Evolutionary conservation across 768 basidiomycete species (phyloP).

Genomic region (Crucibulum laeve): DNA sequence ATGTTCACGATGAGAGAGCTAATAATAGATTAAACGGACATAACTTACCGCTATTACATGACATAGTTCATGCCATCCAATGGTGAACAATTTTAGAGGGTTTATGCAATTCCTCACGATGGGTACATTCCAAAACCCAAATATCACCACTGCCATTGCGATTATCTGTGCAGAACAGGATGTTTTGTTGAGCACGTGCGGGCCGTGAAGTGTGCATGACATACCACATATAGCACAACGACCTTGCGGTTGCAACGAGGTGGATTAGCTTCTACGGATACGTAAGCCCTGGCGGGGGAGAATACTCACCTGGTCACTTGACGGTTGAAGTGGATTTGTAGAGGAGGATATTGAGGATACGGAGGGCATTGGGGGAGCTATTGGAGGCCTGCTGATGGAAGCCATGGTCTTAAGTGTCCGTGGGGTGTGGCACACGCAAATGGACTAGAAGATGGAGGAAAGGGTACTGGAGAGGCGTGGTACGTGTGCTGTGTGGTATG

Average conservation of each 20-base stretch:
- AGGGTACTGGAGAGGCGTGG: conserved; percentile 4
- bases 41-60: conserved; percentile 69
- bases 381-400: conserved; percentile 30
- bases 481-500: too few relatives aligned
- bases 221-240: conserved; percentile 72
- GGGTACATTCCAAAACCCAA: conserved; percentile 86
- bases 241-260: conserved; percentile 42
- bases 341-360: conserved; percentile 26
- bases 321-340: conserved; percentile 49
- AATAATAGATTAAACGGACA: too few relatives aligned
- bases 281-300: conserved; percentile 9
- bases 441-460: conserved; percentile 1
- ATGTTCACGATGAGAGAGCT: too few relatives aligned
- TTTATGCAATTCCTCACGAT: conserved; percentile 74
- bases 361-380: conserved; percentile 39
- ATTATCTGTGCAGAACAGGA: conserved; percentile 57
- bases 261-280: conserved; percentile 11
- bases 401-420: conserved; percentile 14
- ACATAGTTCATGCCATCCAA: conserved; percentile 86
- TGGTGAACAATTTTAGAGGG: conserved; percentile 83
- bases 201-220: conserved; percentile 21
- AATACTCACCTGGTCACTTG: conserved; percentile 64
- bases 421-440: conserved; percentile 2
- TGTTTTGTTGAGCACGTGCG: conserved; percentile 5
- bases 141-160: conserved; percentile 82